Evolutionary conservation across 2,329 filamentous ascomycete species (phyloP), one percentile per base, ranked within the genome.

Genomic region (Stemphylium beticola): DNA sequence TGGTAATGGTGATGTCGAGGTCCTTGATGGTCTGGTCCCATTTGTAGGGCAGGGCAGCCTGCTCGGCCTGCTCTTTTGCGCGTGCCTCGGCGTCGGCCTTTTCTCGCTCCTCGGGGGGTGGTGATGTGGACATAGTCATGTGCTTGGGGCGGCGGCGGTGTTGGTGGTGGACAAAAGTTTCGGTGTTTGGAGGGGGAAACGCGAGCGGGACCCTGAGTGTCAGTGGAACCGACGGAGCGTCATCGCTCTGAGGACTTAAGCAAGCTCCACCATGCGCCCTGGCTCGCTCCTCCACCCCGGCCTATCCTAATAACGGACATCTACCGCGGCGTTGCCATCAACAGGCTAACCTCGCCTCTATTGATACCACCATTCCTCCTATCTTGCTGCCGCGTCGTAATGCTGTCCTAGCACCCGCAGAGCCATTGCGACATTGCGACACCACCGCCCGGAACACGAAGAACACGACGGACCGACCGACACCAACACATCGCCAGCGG

Each of bases 21-120:
- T 98, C 95, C 65, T 83, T 83, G 74, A 99, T 96, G 20, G 90
- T 93, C 79, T 99, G 95, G 10, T 85, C 90, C 95, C 95, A 99
- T 80, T 96, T 95, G 87, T 99, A 99, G 0, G 95, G 95, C 37
- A 99, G 87, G 20, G 88, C 85, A 37, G 87, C 89, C 81, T 99
- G 95, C 79, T 99, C 95, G 67, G 88, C 89, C 52, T 85, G 82
- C 79, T 99, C 92, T 74, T 88, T 87, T 58, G 86, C 88, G 68
- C 82, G 83, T 62, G 81, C 81, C 66, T 84, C 84, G 60, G 79
- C 80, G 68, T 87, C 84, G 62, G 81, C 77, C 59, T 76, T 78
- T 55, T 82, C 79, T 57, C 82, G 84, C 69, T 84, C 81, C 53
- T 80, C 77, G 18, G 82, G 80, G 12, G 82, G 78, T 4, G 82